Evolutionary conservation across 2,329 filamentous ascomycete genomes (phyloP), one percentile per base, ranked within the genome.

Genomic region (Botryotinia globosa): DNA sequence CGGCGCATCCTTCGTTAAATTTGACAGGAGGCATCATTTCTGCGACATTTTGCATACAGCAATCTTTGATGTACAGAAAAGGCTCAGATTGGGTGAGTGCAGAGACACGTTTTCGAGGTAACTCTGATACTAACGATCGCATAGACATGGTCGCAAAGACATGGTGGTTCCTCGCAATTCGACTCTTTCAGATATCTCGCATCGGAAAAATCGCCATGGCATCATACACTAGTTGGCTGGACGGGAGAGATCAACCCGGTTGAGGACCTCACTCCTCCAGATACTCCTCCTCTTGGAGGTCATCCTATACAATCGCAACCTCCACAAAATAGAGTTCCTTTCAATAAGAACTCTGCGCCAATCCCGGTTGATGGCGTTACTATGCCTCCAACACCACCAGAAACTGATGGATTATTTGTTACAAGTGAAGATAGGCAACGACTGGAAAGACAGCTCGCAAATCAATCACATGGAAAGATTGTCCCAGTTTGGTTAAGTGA

Each of bases 201-300:
- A 5, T 97, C 94, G n/a, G 86, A 91, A 72, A 87, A 92, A 61
- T 91, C 91, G 3, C 90, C 91, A 32, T 98, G 94, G 94, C 93
- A 94, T 78, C 95, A 98, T 83, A 96, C 91, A 0, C 88, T 98
- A 9, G 92, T 98, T 70, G 94, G 94, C 63, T 98, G 95, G 95
- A 97, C 95, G 4, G 95, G 95, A 73, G 95, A 98, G 82, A 91
- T 95, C 73, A 88, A 90, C 73, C 83, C 82, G 6, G 83, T 85
- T 58, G 85, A 87, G 62, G 79, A 81, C 32, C 75, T 84, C 20
- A 84, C 85, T 8, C 83, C 86, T 3, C 84, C 85, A 29, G 82
- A 83, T 71, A 85, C 85, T 0, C 85, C 87, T 42, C 84, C 84
- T 3, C 82, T 84, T 75, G 84, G 85, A 18, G 85, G 87, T 14